Evolutionary conservation across 2,329 filamentous ascomycete genomes (phyloP).

Genomic region (Thermothelomyces thermophilus): DNA sequence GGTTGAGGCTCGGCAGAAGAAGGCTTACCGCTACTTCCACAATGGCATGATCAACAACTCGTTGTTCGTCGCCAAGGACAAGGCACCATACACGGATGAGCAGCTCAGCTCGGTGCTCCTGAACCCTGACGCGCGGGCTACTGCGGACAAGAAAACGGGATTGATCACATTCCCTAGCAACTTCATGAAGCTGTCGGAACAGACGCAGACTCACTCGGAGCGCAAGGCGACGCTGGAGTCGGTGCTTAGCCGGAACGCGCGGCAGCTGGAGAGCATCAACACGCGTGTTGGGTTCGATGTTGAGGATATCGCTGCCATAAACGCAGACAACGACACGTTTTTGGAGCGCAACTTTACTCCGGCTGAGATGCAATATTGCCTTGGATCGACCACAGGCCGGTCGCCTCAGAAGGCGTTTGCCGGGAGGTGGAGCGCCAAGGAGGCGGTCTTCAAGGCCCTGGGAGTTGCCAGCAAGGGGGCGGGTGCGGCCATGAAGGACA

Average conservation of each 20-base stretch:
- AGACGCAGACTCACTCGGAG: slow-evolving; percentile 41
- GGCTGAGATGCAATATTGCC: slow-evolving; percentile 80
- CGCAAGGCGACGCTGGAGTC: slow-evolving; percentile 62
- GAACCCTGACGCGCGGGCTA: slow-evolving; percentile 85
- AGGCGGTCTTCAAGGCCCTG: slow-evolving; percentile 96
- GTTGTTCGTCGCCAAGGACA: slow-evolving; percentile 90
- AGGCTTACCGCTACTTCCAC: slow-evolving; percentile 97
- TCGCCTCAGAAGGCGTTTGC: slow-evolving; percentile 86
- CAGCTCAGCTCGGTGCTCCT: slow-evolving; percentile 85
- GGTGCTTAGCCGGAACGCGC: slow-evolving; percentile 71
- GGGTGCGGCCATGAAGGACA: slow-evolving; percentile 85
- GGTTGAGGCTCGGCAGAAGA: slow-evolving; percentile 93
- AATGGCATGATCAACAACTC: slow-evolving; percentile 97
- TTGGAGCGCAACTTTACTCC: slow-evolving; percentile 89
- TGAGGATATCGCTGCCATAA: slow-evolving; percentile 79
- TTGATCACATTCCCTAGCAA: slow-evolving; percentile 66
- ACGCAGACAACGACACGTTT: slow-evolving; percentile 91
- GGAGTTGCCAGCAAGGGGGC: slow-evolving; percentile 81
- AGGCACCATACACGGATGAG: slow-evolving; percentile 82
- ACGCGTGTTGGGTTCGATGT: slow-evolving; percentile 92
- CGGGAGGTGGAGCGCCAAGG: slow-evolving; percentile 94
- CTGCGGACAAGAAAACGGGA: slow-evolving; percentile 77
- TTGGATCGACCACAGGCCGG: slow-evolving; percentile 50
- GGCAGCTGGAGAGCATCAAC: slow-evolving; percentile 53
- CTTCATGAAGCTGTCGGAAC: slow-evolving; percentile 58